Percentiles rank a stretch among this genome's conserved stretches.
Evolutionary conservation across 495 filamentous ascomycete genomes (phyloP).

Genomic region (Bathelium albidoporum): DNA sequence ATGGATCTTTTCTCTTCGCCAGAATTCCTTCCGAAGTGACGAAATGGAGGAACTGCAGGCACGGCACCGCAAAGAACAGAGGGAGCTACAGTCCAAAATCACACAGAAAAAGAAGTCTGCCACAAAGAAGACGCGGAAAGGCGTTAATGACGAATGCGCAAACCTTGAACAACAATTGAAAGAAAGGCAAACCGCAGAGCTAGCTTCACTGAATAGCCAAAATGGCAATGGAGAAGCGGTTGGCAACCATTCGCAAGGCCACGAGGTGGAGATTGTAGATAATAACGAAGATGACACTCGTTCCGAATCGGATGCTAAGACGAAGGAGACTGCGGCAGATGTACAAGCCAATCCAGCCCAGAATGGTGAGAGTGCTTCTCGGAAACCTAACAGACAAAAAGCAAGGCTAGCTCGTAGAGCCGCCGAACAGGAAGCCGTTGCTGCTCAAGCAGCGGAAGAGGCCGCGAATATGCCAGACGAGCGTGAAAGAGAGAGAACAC

Average conservation of each 20-base stretch:
- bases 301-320: conserved; percentile 10
- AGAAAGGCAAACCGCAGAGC: conserved; percentile 43
- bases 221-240: conserved; percentile 31
- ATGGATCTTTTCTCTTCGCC: not conserved
- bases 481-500: conserved; percentile 56
- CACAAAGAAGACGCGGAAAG: conserved; percentile 90
- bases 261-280: conserved; percentile 12
- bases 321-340: not conserved
- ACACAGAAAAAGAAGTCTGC: conserved; percentile 94
- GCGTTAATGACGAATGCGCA: conserved; percentile 55
- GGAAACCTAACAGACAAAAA: conserved; percentile 85
- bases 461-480: conserved; percentile 64
- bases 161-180: conserved; percentile 29
- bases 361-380: conserved; percentile 20
- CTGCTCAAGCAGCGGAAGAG: conserved; percentile 58
- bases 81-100: conserved; percentile 70
- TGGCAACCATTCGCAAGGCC: conserved; percentile 6
- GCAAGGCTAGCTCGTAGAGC: conserved; percentile 80
- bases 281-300: conserved; percentile 16
- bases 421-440: conserved; percentile 64
- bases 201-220: conserved; percentile 38
- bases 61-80: conserved; percentile 79
- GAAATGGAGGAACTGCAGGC: conserved; percentile 64
- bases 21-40: not conserved
- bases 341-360: not conserved